A percentile compares a stretch with the other conserved stretches of the same genome.
Conservation (phyloP, 352 stramenopile species). For the Vaucheria bursata region DNA sequence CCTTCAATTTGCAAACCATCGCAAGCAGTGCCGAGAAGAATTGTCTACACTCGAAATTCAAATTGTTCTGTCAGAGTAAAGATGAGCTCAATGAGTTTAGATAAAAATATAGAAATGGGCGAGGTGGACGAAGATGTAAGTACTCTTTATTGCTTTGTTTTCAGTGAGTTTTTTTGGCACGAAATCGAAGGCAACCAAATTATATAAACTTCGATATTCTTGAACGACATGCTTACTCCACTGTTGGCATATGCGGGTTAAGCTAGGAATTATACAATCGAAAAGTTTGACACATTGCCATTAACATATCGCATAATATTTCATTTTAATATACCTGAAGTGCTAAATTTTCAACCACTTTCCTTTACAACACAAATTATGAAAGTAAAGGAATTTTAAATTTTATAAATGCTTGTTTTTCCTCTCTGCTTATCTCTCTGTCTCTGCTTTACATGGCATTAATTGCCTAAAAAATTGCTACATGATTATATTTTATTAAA, state of each 20-base stretch:
- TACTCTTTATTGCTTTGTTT: too few relatives aligned
- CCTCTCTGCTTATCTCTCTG: not conserved
- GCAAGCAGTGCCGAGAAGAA: too few relatives aligned
- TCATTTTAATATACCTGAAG: not conserved
- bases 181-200: not conserved
- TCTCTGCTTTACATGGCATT: not conserved
- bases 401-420: not conserved
- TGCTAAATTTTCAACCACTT: not conserved
- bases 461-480: not conserved
- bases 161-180: not conserved
- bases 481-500: not conserved
- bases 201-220: not conserved
- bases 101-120: not conserved
- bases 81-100: conserved; percentile 1
- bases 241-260: not conserved
- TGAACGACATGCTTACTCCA: not conserved
- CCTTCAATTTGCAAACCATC: too few relatives aligned
- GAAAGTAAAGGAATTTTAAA: not conserved
- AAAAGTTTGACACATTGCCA: not conserved
- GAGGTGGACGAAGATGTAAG: not conserved
- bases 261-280: not conserved
- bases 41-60: too few relatives aligned
- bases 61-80: too few relatives aligned
- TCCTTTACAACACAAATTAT: not conserved
- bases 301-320: not conserved